phyloP scores from a whole-genome alignment of 768 basidiomycete species.

The Panaeolus papilionaceus region DNA sequence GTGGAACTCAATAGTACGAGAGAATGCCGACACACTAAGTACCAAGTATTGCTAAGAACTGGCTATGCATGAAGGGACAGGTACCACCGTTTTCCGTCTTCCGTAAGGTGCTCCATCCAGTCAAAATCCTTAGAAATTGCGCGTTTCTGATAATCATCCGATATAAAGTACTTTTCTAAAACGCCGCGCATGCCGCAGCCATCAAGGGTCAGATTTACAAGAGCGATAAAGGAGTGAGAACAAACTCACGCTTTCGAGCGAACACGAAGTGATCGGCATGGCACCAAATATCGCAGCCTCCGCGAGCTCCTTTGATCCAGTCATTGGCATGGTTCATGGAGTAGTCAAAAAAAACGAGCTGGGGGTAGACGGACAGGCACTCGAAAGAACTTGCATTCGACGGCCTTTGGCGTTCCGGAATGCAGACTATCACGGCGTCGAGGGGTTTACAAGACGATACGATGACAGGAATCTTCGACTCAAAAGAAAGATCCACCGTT shows the following conservation, averaged over 20 bases:
- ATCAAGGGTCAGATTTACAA: too few species aligned
- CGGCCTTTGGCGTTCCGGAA: background rate
- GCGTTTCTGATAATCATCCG: background rate
- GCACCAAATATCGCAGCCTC: background rate
- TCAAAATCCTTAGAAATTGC: background rate
- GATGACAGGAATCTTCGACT: background rate
- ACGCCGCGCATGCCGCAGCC: too few species aligned
- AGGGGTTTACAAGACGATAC: background rate
- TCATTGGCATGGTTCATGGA: background rate
- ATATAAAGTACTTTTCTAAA: background rate
- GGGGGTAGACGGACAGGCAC: background rate
- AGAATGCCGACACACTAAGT: too few species aligned
- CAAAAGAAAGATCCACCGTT: background rate
- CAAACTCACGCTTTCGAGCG: background rate
- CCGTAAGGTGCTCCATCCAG: background rate
- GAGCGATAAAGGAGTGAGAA: too few species aligned
- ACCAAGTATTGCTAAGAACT: too few species aligned
- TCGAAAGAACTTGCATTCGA: background rate
- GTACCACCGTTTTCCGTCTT: background rate
- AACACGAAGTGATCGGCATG: background rate
- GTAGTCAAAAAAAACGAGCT: background rate
- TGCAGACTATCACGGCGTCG: background rate
- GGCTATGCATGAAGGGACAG: background rate
- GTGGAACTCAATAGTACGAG: too few species aligned
- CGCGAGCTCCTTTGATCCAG: background rate